Base-by-base conservation (phyloP, 2,329 filamentous ascomycete genomes). In the Fusarium sp. region DNA sequence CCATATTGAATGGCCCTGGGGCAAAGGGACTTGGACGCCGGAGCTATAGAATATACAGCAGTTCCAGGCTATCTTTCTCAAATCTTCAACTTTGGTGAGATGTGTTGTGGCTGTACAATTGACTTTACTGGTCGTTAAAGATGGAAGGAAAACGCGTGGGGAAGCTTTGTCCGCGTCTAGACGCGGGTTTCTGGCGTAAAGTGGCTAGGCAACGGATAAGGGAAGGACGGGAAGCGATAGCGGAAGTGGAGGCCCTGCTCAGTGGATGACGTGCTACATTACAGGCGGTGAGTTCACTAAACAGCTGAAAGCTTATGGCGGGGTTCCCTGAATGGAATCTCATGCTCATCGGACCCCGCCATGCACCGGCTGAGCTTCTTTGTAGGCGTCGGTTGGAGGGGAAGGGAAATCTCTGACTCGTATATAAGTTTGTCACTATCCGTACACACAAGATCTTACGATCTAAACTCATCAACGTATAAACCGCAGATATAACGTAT, bases 1-100 rank as follows among this genome's bases (percentile, higher is more conserved):
- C 77, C 78, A 80, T 79, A 28, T 56, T 71, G 67, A n/a, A 28
- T 42, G 36, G 36, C 46, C 26, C n/a, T 21, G 14, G 10, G 38
- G 23, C 19, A 19, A 23, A 20, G 19, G 15, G 19, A 15, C 20
- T 21, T 52, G 36, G 6, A 19, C 11, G 17, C 20, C 7, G 23
- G 15, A 7, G 12, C 32, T 46, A 20, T 14, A 9, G 43, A 9
- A 23, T 20, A 7, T 17, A 14, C 19, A 14, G 17, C 15, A 12
- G 14, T 1, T 20, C 15, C 24, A 24, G 30, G 12, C 12, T 34
- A 19, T 19, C 28, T 23, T 3, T 17, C n/a, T 30, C 21, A 10
- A 11, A 32, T 7, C 15, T 24, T 38, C 19, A 44, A 9, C 20
- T 26, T 21, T 19, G 38, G 12, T 28, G 44, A 32, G 32, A 15